phyloP scores from a whole-genome alignment of 2,329 filamentous ascomycete genomes.

The Fusarium poae region DNA sequence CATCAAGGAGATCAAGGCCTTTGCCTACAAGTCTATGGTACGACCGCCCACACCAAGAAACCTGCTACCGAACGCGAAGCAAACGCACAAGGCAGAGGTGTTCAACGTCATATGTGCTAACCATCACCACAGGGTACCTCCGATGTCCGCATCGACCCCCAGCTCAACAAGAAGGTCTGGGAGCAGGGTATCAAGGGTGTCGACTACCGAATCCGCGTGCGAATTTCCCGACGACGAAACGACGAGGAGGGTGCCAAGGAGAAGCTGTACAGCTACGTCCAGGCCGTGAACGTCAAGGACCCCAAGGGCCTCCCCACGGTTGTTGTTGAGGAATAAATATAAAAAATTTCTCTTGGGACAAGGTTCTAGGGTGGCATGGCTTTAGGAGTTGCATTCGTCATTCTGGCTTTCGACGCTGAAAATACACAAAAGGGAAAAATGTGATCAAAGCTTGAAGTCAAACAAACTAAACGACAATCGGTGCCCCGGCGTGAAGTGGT shows the following conservation, averaged over 20 bases:
- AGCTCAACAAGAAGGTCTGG: slow-evolving; percentile 99
- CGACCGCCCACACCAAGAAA: slow-evolving; percentile 53
- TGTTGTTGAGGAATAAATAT: slow-evolving; percentile 79
- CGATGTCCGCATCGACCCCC: slow-evolving; percentile 97
- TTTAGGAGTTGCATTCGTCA: slow-evolving; percentile 63
- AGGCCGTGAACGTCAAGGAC: slow-evolving; percentile 99
- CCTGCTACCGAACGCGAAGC: slow-evolving; percentile 25
- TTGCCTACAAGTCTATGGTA: slow-evolving; percentile 97
- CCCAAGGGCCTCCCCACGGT: slow-evolving; percentile 96
- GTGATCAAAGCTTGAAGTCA: slow-evolving; percentile 53
- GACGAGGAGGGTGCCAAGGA: slow-evolving; percentile 99
- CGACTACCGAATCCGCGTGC: slow-evolving; percentile 94
- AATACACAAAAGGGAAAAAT: slow-evolving; percentile 55
- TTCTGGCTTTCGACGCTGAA: slow-evolving; percentile 60
- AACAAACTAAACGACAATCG: slow-evolving; percentile 45
- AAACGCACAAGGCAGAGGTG: slow-evolving; percentile 22
- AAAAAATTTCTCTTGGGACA: slow-evolving; percentile 57
- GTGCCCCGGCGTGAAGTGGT: slow-evolving; percentile 49
- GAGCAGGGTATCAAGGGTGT: slow-evolving; percentile 99
- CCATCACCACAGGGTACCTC: slow-evolving; percentile 78
- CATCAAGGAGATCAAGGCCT: slow-evolving; percentile 99
- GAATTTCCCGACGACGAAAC: slow-evolving; percentile 99
- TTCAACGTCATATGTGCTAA: slow-evolving; percentile 37
- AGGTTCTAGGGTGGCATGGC: slow-evolving; percentile 60
- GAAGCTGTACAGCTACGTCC: slow-evolving; percentile 99